A percentile compares a stretch with the other conserved stretches of the same genome.
phyloP scores from a whole-genome alignment of 345 rosid species.

The Passiflora organensis region DNA sequence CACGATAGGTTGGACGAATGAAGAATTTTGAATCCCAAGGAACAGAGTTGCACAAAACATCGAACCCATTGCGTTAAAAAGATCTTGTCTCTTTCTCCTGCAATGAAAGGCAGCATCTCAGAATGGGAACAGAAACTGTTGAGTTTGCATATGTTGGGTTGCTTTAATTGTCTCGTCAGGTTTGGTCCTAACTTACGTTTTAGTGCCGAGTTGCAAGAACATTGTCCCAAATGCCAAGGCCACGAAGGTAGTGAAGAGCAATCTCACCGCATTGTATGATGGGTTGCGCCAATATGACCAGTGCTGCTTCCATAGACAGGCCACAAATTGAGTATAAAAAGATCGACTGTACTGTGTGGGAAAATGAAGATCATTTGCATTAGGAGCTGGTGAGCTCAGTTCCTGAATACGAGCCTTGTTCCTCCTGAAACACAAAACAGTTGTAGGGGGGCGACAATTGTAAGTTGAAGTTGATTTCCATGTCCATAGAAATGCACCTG shows the following conservation, averaged over 20 bases:
- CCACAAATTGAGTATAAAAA: slow-evolving; percentile 48
- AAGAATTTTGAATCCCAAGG: slow-evolving; percentile 55
- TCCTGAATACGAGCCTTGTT: slow-evolving; percentile 59
- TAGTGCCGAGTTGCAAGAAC: slow-evolving; percentile 72
- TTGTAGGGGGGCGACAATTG: neutral
- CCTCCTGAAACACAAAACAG: slow-evolving; percentile 14
- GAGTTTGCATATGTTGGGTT: neutral
- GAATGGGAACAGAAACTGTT: neutral
- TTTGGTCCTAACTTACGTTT: slow-evolving; percentile 36
- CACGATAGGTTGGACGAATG: slow-evolving; percentile 62
- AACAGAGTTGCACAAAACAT: slow-evolving; percentile 64
- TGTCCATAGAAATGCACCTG: neutral
- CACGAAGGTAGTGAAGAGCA: slow-evolving; percentile 50
- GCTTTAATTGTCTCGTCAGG: no score
- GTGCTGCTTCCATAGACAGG: slow-evolving; percentile 74
- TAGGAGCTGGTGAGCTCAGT: slow-evolving; percentile 52
- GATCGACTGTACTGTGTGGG: slow-evolving; percentile 49
- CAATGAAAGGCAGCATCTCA: slow-evolving; percentile 1
- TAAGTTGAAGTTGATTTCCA: neutral
- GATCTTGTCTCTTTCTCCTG: slow-evolving; percentile 48
- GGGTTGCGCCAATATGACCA: slow-evolving; percentile 83
- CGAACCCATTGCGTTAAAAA: slow-evolving; percentile 75
- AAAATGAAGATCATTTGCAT: slow-evolving; percentile 53
- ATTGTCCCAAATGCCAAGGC: slow-evolving; percentile 61
- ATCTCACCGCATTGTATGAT: slow-evolving; percentile 56